Evolutionary conservation across 2,329 filamentous ascomycete genomes (phyloP), one percentile per base, ranked within the genome.

Genomic region (Hymenoscyphus fraxineus): DNA sequence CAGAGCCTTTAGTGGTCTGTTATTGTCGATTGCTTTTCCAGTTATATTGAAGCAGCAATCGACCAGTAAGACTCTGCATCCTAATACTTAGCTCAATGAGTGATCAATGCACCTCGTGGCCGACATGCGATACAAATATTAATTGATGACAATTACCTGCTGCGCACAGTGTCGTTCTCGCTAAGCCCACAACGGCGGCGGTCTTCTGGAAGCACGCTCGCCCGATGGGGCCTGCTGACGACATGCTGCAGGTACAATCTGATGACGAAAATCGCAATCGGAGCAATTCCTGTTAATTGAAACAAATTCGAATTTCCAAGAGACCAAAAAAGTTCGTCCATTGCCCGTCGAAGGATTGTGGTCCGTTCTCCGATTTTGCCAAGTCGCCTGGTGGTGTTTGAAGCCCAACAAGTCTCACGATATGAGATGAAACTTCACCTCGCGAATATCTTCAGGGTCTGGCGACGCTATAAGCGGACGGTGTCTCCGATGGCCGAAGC

Each of bases 361-460:
- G 61, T 60, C 58, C 31, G 63, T 60, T 60, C 27, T 64, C 61
- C 58, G 22, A 22, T 54, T 27, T 22, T 54, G 9, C 59, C 55
- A 62, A 54, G 60, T 22, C 6, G 63, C 27, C 68, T 68, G 68
- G 70, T 69, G 70, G 64, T 65, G 38, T 51, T 58, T 73, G 70
- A 73, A 67, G 69, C 70, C 67, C 61, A 58, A 35, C 57, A 61
- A 67, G 71, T 73, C 65, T 68, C 70, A 72, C 63, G 66, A 67
- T 60, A 66, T 69, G 59, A 66, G 69, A 71, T 73, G 71, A 73
- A 73, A 73, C 71, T 67, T 69, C 65, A 62, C 44, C 47, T 54
- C 19, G 47, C 47, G n/a, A 9, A 51, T 51, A 27, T 22, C 22
- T 54, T 54, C 47, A 54, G 47, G 47, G 47, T 13, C 19, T 54